Evolutionary conservation across 208 protist species (phyloP).

Genomic region (Novymonas esmeraldas): DNA sequence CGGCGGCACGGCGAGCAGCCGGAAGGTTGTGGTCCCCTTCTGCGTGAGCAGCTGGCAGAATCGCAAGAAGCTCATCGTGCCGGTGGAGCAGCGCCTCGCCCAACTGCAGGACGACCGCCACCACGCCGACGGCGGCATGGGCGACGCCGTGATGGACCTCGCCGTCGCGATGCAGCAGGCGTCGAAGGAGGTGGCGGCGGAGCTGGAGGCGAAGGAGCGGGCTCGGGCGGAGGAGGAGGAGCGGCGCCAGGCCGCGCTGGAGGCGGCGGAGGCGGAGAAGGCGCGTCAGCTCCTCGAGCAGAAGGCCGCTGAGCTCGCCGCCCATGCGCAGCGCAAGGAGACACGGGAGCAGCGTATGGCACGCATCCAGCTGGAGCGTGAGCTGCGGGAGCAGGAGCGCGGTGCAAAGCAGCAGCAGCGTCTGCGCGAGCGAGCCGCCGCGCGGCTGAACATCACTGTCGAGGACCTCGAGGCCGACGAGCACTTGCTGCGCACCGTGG

Average conservation of each 20-base stretch:
- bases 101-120: constrained; percentile 48
- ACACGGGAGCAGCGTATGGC: constrained; percentile 76
- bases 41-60: constrained; percentile 82
- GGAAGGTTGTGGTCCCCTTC: constrained; percentile 62
- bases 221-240: constrained; percentile 61
- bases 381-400: constrained; percentile 72
- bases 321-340: constrained; percentile 41
- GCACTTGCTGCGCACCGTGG: constrained; percentile 54
- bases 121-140: constrained; percentile 34
- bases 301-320: constrained; percentile 44
- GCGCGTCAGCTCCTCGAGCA: constrained; percentile 68
- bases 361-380: constrained; percentile 68
- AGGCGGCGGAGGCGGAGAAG: constrained; percentile 59
- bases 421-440: constrained; percentile 58
- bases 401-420: constrained; percentile 59
- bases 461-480: constrained; percentile 78
- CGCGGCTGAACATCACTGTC: constrained; percentile 62
- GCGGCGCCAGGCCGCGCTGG: constrained; percentile 59
- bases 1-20: background rate
- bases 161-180: constrained; percentile 70
- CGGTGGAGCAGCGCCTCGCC: constrained; percentile 73
- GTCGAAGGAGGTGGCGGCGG: constrained; percentile 50
- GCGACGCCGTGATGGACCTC: constrained; percentile 64
- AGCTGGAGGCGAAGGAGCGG: constrained; percentile 50
- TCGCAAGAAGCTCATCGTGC: constrained; percentile 79